Percentiles rank a stretch among this genome's conserved stretches.
phyloP scores from a whole-genome alignment of 2,329 filamentous ascomycete genomes.

The Colletotrichum sp. region DNA sequence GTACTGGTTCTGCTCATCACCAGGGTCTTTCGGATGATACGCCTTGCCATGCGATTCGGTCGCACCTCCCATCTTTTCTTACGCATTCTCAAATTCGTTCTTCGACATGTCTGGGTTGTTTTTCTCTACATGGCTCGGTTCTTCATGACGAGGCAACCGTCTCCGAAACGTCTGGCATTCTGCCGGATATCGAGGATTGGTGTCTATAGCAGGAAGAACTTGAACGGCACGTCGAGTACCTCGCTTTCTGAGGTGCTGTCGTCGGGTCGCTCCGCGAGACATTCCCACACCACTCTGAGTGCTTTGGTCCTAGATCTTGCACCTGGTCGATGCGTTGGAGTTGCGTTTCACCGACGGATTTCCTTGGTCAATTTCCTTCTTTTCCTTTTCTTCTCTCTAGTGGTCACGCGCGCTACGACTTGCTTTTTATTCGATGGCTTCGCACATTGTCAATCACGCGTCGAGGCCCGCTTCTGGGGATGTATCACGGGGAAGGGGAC shows the following conservation, averaged over 20 bases:
- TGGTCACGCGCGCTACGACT: slow-evolving; percentile 14
- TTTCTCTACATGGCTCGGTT: slow-evolving; percentile 40
- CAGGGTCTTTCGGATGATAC: slow-evolving; percentile 18
- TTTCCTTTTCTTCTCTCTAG: slow-evolving; percentile 25
- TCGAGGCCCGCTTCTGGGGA: slow-evolving; percentile 41
- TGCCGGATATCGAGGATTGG: not conserved
- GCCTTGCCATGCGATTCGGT: slow-evolving; percentile 40
- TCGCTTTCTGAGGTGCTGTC: slow-evolving; percentile 32
- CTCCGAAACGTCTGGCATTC: not conserved
- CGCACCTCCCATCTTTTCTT: slow-evolving; percentile 29
- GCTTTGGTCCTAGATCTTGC: not conserved
- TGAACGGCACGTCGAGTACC: slow-evolving; percentile 46
- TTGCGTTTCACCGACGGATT: slow-evolving; percentile 31
- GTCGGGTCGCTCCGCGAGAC: slow-evolving; percentile 24
- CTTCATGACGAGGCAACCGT: slow-evolving; percentile 27
- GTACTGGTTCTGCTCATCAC: slow-evolving; percentile 20
- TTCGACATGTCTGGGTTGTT: slow-evolving; percentile 35
- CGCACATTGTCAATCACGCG: slow-evolving; percentile 28
- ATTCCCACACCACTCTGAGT: slow-evolving; percentile 1
- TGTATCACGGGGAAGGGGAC: slow-evolving; percentile 24
- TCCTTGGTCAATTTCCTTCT: slow-evolving; percentile 18
- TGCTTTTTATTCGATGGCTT: slow-evolving; percentile 19
- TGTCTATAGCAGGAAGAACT: slow-evolving; percentile 16
- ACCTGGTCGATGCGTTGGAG: slow-evolving; percentile 41
- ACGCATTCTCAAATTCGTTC: slow-evolving; percentile 46